phyloP scores from a whole-genome alignment of 768 basidiomycete species.

The Rhodotorula babjevae region DNA sequence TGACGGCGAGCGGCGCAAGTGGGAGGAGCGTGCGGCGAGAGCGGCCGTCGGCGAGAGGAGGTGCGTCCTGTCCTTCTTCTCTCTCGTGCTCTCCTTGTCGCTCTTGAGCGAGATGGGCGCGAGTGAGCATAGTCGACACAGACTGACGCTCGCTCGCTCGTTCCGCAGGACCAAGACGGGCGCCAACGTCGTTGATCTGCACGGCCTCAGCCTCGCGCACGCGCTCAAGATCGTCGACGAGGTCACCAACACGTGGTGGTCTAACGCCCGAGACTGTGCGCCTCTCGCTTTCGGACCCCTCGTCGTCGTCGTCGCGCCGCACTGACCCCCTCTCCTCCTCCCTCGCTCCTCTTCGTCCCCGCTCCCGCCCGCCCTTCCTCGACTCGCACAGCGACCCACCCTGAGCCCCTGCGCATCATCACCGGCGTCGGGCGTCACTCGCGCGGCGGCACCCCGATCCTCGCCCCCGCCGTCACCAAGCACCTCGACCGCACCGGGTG shows the following conservation, averaged over 20 bases:
- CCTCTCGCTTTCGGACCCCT: background rate
- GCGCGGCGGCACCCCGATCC: conserved; percentile 31
- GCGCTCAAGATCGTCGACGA: conserved; percentile 40
- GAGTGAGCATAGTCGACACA: background rate
- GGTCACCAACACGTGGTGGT: conserved; percentile 37
- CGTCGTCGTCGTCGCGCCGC: background rate
- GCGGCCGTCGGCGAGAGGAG: conserved; percentile 45
- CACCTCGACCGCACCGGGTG: conserved; percentile 41
- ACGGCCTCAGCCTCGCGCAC: conserved; percentile 38
- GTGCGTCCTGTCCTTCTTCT: conserved; percentile 11
- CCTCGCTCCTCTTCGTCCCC: background rate
- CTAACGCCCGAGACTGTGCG: conserved; percentile 13
- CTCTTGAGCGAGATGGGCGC: background rate
- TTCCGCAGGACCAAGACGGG: conserved; percentile 7
- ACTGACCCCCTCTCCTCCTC: background rate
- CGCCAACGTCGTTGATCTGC: conserved; percentile 35
- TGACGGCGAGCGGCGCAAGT: conserved; percentile 43
- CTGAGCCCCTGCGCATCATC: conserved; percentile 38
- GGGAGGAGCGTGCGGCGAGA: conserved; percentile 47
- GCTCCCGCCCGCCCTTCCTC: background rate
- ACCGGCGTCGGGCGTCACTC: conserved; percentile 42
- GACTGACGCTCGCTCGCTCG: background rate
- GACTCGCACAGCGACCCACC: conserved; percentile 12
- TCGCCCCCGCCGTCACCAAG: conserved; percentile 39
- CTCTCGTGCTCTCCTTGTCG: background rate